A percentile compares a stretch with the other conserved stretches of the same genome.
These are phyloP conservation scores for Pseudocercospora cruenta DNA, from an alignment of 2,329 filamentous ascomycete genomes.

Conservation along the genomic window DNA sequence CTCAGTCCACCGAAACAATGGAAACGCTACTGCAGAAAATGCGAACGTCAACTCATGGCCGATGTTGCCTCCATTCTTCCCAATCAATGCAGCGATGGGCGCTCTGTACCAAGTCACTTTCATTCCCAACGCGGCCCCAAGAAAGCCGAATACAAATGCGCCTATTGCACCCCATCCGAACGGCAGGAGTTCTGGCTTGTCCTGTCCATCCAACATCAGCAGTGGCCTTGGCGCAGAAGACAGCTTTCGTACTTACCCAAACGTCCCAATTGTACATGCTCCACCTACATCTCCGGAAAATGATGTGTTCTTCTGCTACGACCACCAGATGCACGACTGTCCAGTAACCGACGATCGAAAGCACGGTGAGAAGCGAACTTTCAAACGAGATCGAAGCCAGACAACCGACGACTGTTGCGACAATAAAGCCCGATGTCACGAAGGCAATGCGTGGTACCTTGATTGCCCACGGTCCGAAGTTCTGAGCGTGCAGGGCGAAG, in stretches of 20 bases:
- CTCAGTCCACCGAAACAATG: slow-evolving; percentile 17
- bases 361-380: slow-evolving; percentile 16
- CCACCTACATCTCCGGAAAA: slow-evolving; percentile 18
- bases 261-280: slow-evolving; percentile 16
- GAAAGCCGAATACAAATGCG: slow-evolving; percentile 18
- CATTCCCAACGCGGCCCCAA: slow-evolving; percentile 21
- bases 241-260: slow-evolving; percentile 8
- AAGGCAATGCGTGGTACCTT: slow-evolving; percentile 18
- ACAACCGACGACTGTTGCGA: slow-evolving; percentile 17
- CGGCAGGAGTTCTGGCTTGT: slow-evolving; percentile 13
- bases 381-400: slow-evolving; percentile 18
- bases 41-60: slow-evolving; percentile 21
- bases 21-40: slow-evolving; percentile 18
- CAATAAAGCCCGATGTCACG: slow-evolving; percentile 19
- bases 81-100: slow-evolving; percentile 17
- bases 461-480: slow-evolving; percentile 21
- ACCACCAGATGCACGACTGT: slow-evolving; percentile 19
- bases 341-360: slow-evolving; percentile 21
- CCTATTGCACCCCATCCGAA: slow-evolving; percentile 19
- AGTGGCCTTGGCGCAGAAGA: not conserved
- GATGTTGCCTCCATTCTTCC: slow-evolving; percentile 18
- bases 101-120: slow-evolving; percentile 20
- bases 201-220: not conserved
- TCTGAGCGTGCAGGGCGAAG: slow-evolving; percentile 23
- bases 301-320: slow-evolving; percentile 20